Evolutionary conservation across 768 basidiomycete species (phyloP), one percentile per base, ranked within the genome.

Genomic region (Xerocomellus intermedius): DNA sequence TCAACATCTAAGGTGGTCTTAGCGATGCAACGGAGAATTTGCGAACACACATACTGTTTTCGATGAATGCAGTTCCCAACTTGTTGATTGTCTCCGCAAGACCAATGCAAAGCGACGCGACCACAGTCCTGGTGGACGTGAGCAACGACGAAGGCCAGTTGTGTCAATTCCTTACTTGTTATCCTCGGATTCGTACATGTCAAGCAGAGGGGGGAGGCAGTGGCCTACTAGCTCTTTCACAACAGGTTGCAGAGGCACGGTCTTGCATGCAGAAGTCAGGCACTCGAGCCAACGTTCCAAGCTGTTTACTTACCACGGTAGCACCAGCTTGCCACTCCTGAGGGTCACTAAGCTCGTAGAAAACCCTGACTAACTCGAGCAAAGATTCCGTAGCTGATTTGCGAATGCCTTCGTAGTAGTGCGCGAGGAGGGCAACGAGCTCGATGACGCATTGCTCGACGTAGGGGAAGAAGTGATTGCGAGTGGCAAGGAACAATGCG

Each of bases 341-440:
- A 26, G 87, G 86, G 50, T 90, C 83, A 51, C 87, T 87, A 52
- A 98, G 78, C 38, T 94, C 91, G 71, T 98, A 91, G 79, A 94
- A 95, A 2, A 90, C 92, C 68, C 90, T 82, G 59, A 97, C 82
- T 67, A 94, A 87, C 66, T 91, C 86, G 61, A 98, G 81, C 48
- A 98, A 77, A 10, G 93, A 91, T 47, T 92, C 87, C 6, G 89
- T 86, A 22, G 94, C 87, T 43, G 89, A 85, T 79, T 98, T 98
- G 66, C 97, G 80, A 73, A 99, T 97, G 30, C 96, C 97, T 70
- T 98, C 96, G 71, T 98, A 98, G 74, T 94, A 96, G 75, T 99
- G 96, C 14, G 84, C 76, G 26, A 98, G 78, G 39, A 95, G 81
- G 13, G 78, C 75, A 65, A 92, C 79, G 48, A 99, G 84, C 64